A percentile compares a stretch with the other conserved stretches of the same genome.
These are phyloP conservation scores for Staphylotrichum longicolle DNA, from an alignment of 495 filamentous ascomycete species.

Conservation along the genomic window DNA sequence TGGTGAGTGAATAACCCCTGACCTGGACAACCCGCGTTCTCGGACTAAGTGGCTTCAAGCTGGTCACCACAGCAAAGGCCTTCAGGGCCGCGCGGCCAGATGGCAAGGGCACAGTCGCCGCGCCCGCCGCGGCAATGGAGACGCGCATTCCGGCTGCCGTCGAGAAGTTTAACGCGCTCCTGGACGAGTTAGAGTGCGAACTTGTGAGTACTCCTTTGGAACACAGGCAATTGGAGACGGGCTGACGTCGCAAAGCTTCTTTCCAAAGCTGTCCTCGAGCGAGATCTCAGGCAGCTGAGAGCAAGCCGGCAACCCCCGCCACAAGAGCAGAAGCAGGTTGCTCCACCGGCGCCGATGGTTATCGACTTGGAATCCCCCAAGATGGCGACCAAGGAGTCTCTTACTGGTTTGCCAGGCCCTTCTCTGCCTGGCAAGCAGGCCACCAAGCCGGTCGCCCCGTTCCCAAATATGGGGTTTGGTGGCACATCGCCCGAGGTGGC, in stretches of 20 bases:
- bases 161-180: slow-evolving; percentile 46
- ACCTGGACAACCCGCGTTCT: not conserved
- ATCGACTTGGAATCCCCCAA: slow-evolving; percentile 29
- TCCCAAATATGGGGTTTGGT: slow-evolving; percentile 49
- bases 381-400: slow-evolving; percentile 12
- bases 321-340: slow-evolving; percentile 25
- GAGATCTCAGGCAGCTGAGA: slow-evolving; percentile 43
- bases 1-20: slow-evolving; percentile 37
- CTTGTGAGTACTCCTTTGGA: slow-evolving; percentile 42
- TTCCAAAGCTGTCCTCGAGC: slow-evolving; percentile 43
- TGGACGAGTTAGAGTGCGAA: slow-evolving; percentile 53
- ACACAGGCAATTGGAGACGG: not conserved
- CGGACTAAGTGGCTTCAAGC: slow-evolving; percentile 31
- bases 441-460: slow-evolving; percentile 45
- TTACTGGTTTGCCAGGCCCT: slow-evolving; percentile 24
- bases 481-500: slow-evolving; percentile 26
- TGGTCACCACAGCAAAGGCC: slow-evolving; percentile 52
- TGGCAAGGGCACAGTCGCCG: slow-evolving; percentile 34
- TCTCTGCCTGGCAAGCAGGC: slow-evolving; percentile 30
- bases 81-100: slow-evolving; percentile 42
- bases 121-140: slow-evolving; percentile 32
- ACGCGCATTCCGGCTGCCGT: slow-evolving; percentile 40
- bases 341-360: slow-evolving; percentile 42
- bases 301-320: slow-evolving; percentile 28
- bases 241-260: slow-evolving; percentile 36